phyloP scores from a whole-genome alignment of 2,329 filamentous ascomycete species.

The Alternaria infectoria region DNA sequence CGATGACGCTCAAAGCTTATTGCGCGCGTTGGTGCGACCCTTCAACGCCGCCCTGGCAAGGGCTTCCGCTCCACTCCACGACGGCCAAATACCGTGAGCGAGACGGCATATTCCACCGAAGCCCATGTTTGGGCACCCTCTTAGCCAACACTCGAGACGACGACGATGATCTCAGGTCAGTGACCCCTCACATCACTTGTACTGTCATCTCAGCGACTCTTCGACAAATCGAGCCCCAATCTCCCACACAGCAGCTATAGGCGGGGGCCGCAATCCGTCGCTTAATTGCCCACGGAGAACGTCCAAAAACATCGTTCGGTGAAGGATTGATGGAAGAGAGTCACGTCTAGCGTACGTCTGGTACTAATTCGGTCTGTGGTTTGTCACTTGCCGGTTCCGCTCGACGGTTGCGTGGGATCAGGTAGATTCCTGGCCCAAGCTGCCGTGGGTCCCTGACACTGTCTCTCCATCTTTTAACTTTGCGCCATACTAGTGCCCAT shows the following conservation, averaged over 20 bases:
- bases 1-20: slow-evolving; percentile 13
- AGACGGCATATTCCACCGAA: neutral
- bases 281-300: slow-evolving; percentile 1
- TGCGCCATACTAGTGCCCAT: slow-evolving; percentile 10
- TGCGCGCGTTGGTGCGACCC: slow-evolving; percentile 4
- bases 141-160: neutral
- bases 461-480: slow-evolving; percentile 10
- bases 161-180: neutral
- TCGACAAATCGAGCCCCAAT: slow-evolving; percentile 8
- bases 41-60: neutral
- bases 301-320: neutral
- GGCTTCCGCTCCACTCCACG: neutral
- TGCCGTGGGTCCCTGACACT: slow-evolving; percentile 12
- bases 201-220: slow-evolving; percentile 11
- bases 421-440: slow-evolving; percentile 33
- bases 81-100: neutral
- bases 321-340: slow-evolving; percentile 1
- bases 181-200: slow-evolving; percentile 1
- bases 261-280: slow-evolving; percentile 8
- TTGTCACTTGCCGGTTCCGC: slow-evolving; percentile 17
- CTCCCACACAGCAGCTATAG: slow-evolving; percentile 20
- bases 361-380: slow-evolving; percentile 2
- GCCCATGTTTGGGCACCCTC: neutral
- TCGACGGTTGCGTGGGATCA: slow-evolving; percentile 20
- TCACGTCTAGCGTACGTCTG: slow-evolving; percentile 6